phyloP scores from a whole-genome alignment of 2,329 filamentous ascomycete genomes.

The Beauveria caledonica region DNA sequence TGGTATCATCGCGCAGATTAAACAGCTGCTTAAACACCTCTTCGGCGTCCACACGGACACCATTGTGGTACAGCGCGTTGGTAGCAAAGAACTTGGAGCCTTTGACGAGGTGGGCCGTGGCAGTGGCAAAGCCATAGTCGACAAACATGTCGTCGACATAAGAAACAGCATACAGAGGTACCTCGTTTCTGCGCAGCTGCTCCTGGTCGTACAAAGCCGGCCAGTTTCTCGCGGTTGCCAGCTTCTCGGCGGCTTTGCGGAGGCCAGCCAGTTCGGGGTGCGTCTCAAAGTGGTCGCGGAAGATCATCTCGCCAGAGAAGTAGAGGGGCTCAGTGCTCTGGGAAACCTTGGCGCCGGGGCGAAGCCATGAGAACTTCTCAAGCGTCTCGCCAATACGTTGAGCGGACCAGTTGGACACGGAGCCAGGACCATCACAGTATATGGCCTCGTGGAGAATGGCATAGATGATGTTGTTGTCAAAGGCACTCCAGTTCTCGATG shows the following conservation, averaged over 20 bases:
- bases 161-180: constrained; percentile 78
- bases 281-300: constrained; percentile 73
- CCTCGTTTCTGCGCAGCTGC: constrained; percentile 65
- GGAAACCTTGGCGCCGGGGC: constrained; percentile 20
- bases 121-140: constrained; percentile 62
- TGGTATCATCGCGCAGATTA: constrained; percentile 60
- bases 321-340: constrained; percentile 46
- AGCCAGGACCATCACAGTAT: constrained; percentile 63
- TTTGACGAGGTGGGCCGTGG: constrained; percentile 67
- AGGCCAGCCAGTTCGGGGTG: constrained; percentile 68
- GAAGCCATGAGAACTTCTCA: constrained; percentile 44
- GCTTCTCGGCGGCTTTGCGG: constrained; percentile 57
- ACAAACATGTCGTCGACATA: constrained; percentile 93
- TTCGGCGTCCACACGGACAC: constrained; percentile 61
- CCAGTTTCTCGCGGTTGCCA: constrained; percentile 66
- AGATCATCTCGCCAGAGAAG: constrained; percentile 93
- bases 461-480: constrained; percentile 75
- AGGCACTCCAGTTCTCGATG: constrained; percentile 59
- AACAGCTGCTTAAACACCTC: constrained; percentile 74
- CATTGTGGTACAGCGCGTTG: constrained; percentile 83
- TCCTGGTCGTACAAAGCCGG: constrained; percentile 65
- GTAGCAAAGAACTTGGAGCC: constrained; percentile 76
- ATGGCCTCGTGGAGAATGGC: constrained; percentile 80
- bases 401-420: constrained; percentile 68
- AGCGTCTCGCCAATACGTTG: constrained; percentile 49